phyloP scores from a whole-genome alignment of 1,284 basidiomycete species.

The Fomes fomentarius region DNA sequence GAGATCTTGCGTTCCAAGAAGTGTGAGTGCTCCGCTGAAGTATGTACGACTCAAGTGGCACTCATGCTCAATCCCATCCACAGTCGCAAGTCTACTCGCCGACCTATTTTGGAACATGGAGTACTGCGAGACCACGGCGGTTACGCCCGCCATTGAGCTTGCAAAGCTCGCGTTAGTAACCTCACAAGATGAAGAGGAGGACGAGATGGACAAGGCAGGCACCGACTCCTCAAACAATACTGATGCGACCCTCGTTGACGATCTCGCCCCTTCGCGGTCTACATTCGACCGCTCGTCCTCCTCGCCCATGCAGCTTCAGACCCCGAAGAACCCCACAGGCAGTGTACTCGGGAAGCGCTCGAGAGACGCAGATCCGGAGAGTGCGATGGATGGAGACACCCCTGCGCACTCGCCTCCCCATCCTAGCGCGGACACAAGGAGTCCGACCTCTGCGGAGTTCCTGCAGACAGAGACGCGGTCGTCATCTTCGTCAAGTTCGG shows the following conservation, averaged over 20 bases:
- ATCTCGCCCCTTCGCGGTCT: conserved; percentile 48
- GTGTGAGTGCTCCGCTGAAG: conserved; percentile 53
- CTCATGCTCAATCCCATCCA: conserved; percentile 10
- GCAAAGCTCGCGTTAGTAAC: conserved; percentile 94
- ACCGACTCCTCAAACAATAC: conserved; percentile 84
- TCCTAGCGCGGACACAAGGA: background rate
- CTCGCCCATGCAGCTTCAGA: conserved; percentile 23
- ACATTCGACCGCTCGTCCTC: conserved; percentile 30
- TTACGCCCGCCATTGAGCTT: conserved; percentile 85
- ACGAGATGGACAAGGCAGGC: conserved; percentile 66
- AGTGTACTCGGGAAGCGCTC: conserved; percentile 76
- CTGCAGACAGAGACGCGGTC: too few species aligned
- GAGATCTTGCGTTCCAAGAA: conserved; percentile 85
- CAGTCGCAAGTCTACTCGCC: conserved; percentile 82
- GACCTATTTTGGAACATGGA: conserved; percentile 82
- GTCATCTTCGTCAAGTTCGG: conserved; percentile 45
- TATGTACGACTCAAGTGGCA: background rate
- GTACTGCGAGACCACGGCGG: conserved; percentile 62
- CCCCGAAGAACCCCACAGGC: conserved; percentile 31
- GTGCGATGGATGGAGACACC: conserved; percentile 40
- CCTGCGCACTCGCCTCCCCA: conserved; percentile 9
- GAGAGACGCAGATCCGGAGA: conserved; percentile 53
- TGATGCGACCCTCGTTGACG: conserved; percentile 83
- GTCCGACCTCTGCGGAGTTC: conserved; percentile 32
- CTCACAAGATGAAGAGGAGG: conserved; percentile 87